Base-by-base conservation (phyloP, 2,329 filamentous ascomycete species). In the Colletotrichum phormii region DNA sequence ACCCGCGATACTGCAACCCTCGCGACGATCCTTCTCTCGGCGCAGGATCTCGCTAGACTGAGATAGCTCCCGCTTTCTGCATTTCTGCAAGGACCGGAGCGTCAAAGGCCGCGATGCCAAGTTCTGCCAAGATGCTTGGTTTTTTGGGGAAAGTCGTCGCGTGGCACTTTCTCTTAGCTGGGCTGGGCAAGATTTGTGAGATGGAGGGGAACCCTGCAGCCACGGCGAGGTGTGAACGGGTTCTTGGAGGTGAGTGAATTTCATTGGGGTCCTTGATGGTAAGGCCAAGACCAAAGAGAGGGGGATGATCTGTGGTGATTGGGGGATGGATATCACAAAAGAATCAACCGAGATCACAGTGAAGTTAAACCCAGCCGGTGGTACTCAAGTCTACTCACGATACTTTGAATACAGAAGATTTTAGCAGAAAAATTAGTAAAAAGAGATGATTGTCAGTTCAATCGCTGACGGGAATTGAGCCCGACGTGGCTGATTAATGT, bases 381-480 rank as follows among this genome's bases (percentile, higher is more conserved):
- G 5, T 49, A 11, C 7, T 9, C 6, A 49, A 49, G 15, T 7
- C 15, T 18, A 49, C 15, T 49, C 6, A 7, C 7, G n/a, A n/a
- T 49, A 7, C 42, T 49, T 49, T n/a, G 18, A n/a, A 49, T 8
- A 4, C 18, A n/a, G 18, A 6, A 49, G 7, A 18, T 4, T n/a
- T 49, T 8, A 9, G 18, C 18, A 35, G 4, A 42, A 42, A 58
- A 58, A 63, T 1, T 9, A n/a, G 42, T 18, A 64, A 49, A 55
- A 49, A 64, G 15, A 51, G 8, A n/a, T 22, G 59, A 13, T 57
- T 53, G 29, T 13, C 6, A 22, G n/a, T 33, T 69, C 54, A 72
- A 69, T 69, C 65, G 70, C 65, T 58, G 59, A 64, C 65, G 70
- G 70, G 70, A 64, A 60, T 69, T 69, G 70, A 69, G 69, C 69